These are phyloP conservation scores for Colletotrichum endophyticum DNA, from an alignment of 2,329 filamentous ascomycete species.

Conservation along the genomic window DNA sequence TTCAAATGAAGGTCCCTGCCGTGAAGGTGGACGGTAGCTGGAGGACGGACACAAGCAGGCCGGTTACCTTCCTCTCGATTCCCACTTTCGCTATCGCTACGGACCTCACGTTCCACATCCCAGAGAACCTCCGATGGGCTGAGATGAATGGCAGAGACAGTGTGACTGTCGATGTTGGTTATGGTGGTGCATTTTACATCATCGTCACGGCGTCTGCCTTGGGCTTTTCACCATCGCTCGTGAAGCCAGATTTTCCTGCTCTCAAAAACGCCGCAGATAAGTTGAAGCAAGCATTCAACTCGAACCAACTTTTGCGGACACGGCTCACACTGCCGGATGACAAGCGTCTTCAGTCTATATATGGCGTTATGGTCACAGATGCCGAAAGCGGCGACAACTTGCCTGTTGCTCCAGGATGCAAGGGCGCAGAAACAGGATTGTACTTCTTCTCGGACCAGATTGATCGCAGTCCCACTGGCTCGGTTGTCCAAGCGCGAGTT, in stretches of 20 bases:
- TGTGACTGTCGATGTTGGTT: constrained; percentile 40
- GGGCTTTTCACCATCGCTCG: constrained; percentile 37
- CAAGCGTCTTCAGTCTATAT: constrained; percentile 38
- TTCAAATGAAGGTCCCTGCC: constrained; percentile 43
- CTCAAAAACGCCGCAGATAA: constrained; percentile 34
- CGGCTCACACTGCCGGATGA: constrained; percentile 28
- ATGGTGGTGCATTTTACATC: constrained; percentile 50
- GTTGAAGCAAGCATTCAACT: constrained; percentile 30
- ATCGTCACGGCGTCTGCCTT: constrained; percentile 39
- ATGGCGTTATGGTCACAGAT: constrained; percentile 41
- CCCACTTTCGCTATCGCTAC: constrained; percentile 43
- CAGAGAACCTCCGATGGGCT: constrained; percentile 37
- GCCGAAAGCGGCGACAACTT: constrained; percentile 25
- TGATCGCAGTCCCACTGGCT: constrained; percentile 24
- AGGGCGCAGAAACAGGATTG: constrained; percentile 42
- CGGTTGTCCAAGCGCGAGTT: constrained; percentile 6
- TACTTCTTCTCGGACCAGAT: constrained; percentile 52
- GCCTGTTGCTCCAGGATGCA: constrained; percentile 7
- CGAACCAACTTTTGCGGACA: constrained; percentile 23
- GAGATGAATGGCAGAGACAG: constrained; percentile 31
- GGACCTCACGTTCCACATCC: constrained; percentile 32
- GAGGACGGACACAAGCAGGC: constrained; percentile 38
- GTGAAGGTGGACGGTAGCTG: constrained; percentile 22
- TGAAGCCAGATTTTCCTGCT: constrained; percentile 29
- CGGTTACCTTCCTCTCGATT: constrained; percentile 45